These are phyloP conservation scores for Hirschioporus abietinus DNA, from an alignment of 768 basidiomycete genomes.

Conservation along the genomic window DNA sequence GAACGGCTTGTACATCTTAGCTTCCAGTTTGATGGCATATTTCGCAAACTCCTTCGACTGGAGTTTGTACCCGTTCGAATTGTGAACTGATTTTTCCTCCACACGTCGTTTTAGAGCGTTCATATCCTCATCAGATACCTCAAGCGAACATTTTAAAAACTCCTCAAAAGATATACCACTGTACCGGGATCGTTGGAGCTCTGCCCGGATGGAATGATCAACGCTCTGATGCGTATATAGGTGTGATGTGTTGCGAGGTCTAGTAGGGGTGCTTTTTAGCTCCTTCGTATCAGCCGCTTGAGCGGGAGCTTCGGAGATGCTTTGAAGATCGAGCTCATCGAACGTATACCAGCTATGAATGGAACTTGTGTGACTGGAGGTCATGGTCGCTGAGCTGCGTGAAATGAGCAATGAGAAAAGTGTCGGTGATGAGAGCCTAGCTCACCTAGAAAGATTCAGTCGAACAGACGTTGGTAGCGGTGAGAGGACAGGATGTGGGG, in stretches of 20 bases:
- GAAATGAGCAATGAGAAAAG: no score
- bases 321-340: no score
- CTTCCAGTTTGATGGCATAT: neutral
- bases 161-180: neutral
- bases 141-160: neutral
- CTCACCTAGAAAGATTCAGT: no score
- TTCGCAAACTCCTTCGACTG: neutral
- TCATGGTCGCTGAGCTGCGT: no score
- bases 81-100: neutral
- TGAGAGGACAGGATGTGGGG: no score
- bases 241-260: neutral
- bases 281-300: no score
- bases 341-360: no score
- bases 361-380: no score
- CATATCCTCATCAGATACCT: neutral
- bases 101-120: neutral
- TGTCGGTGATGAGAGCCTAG: no score
- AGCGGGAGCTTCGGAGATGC: no score
- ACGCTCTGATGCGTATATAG: neutral
- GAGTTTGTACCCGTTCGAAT: neutral
- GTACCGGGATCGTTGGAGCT: neutral
- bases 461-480: no score
- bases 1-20: neutral
- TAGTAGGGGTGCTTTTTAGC: neutral
- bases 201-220: neutral